Evolutionary conservation across 805 yeast species (phyloP), one percentile per base, ranked within the genome.

Genomic region (Candida tibetensis): DNA sequence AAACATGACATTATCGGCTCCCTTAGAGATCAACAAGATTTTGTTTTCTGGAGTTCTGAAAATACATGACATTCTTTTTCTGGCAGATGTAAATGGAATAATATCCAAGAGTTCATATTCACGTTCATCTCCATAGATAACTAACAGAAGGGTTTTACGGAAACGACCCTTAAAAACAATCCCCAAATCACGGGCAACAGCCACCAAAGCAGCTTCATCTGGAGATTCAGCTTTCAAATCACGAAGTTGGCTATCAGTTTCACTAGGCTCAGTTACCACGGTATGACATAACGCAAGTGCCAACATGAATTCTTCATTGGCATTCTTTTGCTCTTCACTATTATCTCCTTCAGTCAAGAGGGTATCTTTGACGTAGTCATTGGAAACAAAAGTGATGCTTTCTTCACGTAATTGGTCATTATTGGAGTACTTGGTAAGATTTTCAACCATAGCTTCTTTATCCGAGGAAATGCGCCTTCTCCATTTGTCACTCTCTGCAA

Each of bases 11-110:
- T 76, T 80, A 57, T 85, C 95, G 2, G 95, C 95, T 49, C 95
- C 95, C 52, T 85, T 85, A 37, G 76, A 58, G 40, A 76, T 64
- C 42, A 84, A 60, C 14, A 77, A 53, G 21, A 77, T 64, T 25
- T 61, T 64, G 9, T 55, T 60, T 9, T 64, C 68, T 2, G 66
- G 64, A 2, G 71, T 57, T 38, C 67, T 69, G n/a, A 82, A 64
- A 40, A 85, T 67, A 39, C 81, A 75, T n/a, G 87, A 76, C 93
- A 85, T 85, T 55, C 93, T 71, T 62, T 84, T 85, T 51, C 95
- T 69, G 1, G 82, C 70, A 1, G 91, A 84, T 18, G 80, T 72
- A 59, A 85, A 85, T 13, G 83, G 79, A 38, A 85, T 68, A 3
- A 71, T 63, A 39, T 76, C 77, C 42, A 84, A 61, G 5, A 82